phyloP scores from a whole-genome alignment of 208 protist species.

The Strigomonas culicis region DNA sequence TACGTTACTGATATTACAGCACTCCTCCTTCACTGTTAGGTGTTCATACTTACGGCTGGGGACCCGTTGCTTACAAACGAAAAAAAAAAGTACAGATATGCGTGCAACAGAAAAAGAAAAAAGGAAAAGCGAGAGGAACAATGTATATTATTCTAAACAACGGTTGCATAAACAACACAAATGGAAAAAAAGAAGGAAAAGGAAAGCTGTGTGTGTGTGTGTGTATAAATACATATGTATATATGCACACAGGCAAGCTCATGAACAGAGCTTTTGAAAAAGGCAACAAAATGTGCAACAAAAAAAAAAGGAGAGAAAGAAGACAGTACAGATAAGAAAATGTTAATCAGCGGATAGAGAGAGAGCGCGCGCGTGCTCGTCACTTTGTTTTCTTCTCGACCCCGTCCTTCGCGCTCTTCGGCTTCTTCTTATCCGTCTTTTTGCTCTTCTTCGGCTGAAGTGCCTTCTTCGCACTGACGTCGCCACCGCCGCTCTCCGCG shows the following conservation, averaged over 20 bases:
- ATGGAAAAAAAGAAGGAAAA: background rate
- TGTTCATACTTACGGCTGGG: too few relatives aligned
- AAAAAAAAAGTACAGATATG: background rate
- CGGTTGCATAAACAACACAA: constrained; percentile 9
- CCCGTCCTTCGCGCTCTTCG: too few relatives aligned
- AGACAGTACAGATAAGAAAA: constrained; percentile 9
- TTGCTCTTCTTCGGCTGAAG: too few relatives aligned
- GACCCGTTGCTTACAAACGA: background rate
- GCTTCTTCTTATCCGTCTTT: too few relatives aligned
- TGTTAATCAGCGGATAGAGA: too few relatives aligned
- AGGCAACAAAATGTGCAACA: constrained; percentile 14
- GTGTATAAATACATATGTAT: background rate
- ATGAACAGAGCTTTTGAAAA: constrained; percentile 5
- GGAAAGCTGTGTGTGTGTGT: background rate
- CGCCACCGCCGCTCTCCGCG: too few relatives aligned
- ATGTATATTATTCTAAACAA: background rate
- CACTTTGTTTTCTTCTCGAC: too few relatives aligned
- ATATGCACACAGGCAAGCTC: background rate
- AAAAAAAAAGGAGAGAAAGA: constrained; percentile 13
- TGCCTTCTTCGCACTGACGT: too few relatives aligned
- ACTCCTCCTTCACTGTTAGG: too few relatives aligned
- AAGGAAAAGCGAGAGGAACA: background rate
- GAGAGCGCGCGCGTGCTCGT: too few relatives aligned
- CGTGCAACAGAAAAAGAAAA: too few relatives aligned
- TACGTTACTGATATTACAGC: background rate